Evolutionary conservation across 2,329 filamentous ascomycete species (phyloP), one percentile per base, ranked within the genome.

Genomic region (Lachnellula arida): DNA sequence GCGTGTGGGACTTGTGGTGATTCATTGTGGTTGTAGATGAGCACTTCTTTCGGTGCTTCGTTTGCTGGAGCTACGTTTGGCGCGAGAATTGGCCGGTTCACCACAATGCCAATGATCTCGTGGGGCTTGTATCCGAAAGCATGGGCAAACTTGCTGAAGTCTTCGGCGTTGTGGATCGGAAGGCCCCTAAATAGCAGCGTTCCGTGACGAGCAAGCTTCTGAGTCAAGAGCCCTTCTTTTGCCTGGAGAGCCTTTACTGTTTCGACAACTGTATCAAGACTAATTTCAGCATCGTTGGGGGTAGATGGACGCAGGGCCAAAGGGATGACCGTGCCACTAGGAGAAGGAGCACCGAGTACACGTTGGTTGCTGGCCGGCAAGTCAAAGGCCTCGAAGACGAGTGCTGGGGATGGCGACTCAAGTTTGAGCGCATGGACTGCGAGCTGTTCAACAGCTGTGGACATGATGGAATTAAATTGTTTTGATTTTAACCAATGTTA

Each of bases 21-120:
- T 59, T 80, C 77, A 57, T 79, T 80, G 65, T 79, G 77, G 60
- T 72, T 78, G 62, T 78, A 78, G 42, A 79, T 78, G 7, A 74
- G 67, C 1, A 77, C 74, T 49, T 76, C 71, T 59, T 76, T 76
- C 1, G 76, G 75, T 2, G 75, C 71, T 62, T 78, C 75, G 54
- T 78, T 80, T 4, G 77, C 77, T 0, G 76, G 76, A 2, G 73
- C 73, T 1, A 76, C 73, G 54, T 76, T 76, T 5, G 72, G 72
- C 2, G 75, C 74, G 3, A 76, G 69, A 2, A 72, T 42, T 0
- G 76, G 76, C 43, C 77, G 65, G 47, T 77, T 68, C 5, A 79
- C 75, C 0, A 78, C 75, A 46, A 78, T 78, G 0, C 77, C 77
- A 49, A 80, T 79, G 54, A 78, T 78, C 58, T 79, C 77, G 51